Evolutionary conservation across 345 rosid species (phyloP).

Genomic region (Eucalyptus virginea): DNA sequence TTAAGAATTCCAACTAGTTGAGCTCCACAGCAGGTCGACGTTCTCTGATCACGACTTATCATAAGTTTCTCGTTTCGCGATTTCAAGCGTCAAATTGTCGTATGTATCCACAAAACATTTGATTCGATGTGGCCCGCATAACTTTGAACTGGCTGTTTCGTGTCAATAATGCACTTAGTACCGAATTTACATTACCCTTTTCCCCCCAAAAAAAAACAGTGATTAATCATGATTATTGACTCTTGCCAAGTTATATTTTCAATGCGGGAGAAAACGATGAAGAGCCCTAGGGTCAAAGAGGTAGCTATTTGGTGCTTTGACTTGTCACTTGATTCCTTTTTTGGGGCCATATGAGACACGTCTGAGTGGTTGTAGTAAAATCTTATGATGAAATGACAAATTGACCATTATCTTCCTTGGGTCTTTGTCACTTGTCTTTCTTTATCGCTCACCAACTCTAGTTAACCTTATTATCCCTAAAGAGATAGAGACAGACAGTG

Average conservation of each 20-base stretch:
- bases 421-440: not conserved
- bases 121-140: not conserved
- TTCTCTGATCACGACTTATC: not conserved
- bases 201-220: not conserved
- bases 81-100: not conserved
- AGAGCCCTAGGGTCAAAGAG: not conserved
- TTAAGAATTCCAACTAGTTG: not conserved
- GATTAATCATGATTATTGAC: not conserved
- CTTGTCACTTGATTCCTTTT: not conserved
- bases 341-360: not conserved
- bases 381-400: not conserved
- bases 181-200: not conserved
- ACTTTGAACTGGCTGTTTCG: not conserved
- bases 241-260: not conserved
- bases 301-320: not conserved
- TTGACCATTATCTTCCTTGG: not conserved
- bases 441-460: not conserved
- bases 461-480: not conserved
- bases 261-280: not conserved
- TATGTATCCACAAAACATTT: not conserved
- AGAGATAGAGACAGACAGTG: not conserved
- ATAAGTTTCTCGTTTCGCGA: not conserved
- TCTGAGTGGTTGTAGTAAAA: not conserved
- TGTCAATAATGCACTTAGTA: not conserved
- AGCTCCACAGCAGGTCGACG: not conserved